Conservation (phyloP, 2,329 filamentous ascomycete genomes). For the Monosporascus sp. region DNA sequence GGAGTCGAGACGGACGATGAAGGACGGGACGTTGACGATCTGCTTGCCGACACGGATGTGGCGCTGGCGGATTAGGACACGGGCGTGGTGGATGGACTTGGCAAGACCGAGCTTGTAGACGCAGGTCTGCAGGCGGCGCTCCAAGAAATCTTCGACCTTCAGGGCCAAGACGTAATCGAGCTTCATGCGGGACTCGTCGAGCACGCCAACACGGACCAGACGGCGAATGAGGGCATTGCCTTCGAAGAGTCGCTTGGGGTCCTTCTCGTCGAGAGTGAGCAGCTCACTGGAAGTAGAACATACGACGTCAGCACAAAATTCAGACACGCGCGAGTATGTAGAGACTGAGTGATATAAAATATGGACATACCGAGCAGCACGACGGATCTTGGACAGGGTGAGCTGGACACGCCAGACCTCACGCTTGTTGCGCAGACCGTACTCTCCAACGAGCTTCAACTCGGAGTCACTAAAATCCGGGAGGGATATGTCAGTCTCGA, state of each 20-base stretch:
- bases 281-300: conserved; percentile 71
- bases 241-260: conserved; percentile 99
- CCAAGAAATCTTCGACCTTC: conserved; percentile 99
- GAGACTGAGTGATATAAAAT: not conserved
- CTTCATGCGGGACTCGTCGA: conserved; percentile 99
- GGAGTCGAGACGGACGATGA: conserved; percentile 99
- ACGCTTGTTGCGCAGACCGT: conserved; percentile 99
- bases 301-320: not conserved
- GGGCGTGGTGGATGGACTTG: conserved; percentile 99
- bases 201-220: conserved; percentile 98
- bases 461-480: conserved; percentile 80
- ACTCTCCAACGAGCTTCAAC: conserved; percentile 99
- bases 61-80: conserved; percentile 98
- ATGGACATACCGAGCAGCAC: conserved; percentile 88
- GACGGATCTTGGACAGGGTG: conserved; percentile 99
- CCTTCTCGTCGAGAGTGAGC: conserved; percentile 99
- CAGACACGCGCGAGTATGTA: not conserved
- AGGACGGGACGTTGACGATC: conserved; percentile 99
- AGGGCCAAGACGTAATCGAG: conserved; percentile 99
- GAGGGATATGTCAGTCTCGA: conserved; percentile 58
- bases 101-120: conserved; percentile 99
- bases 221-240: conserved; percentile 99
- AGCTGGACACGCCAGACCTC: conserved; percentile 99
- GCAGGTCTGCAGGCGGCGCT: conserved; percentile 98
- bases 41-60: conserved; percentile 99